Evolutionary conservation across 768 basidiomycete genomes (phyloP), one percentile per base, ranked within the genome.

Genomic region (Amanita subjunquillea): DNA sequence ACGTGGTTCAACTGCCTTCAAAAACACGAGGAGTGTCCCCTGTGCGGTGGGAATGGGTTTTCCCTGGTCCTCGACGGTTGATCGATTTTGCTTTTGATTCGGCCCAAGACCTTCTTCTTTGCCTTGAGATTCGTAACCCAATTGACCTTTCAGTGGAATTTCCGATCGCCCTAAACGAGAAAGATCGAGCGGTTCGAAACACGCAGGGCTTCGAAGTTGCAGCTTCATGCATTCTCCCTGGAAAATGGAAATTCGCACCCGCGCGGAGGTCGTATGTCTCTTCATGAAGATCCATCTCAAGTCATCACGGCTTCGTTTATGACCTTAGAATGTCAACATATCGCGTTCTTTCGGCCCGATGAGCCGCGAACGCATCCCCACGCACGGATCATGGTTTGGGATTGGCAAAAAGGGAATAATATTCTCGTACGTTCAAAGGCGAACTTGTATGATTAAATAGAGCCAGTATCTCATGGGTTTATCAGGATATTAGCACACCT

Each of bases 371-470:
- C 22, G 22, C 12, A 40, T 27, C 48, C 20, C 48, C 17, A 37
- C 17, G 36, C 13, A 6, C 32, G 38, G 23, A 62, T 85, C 38
- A 67, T 79, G 6, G 66, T 83, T 22, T 87, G 82, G 83, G 73
- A 86, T 51, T 86, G 84, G 85, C 77, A 76, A 58, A 79, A 74
- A 3, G 48, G 48, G 8, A 6, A 39, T 36, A 38, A 22, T 13
- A 12, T 37, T 17, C 9, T 39, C 1, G 48, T 50, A 13, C 38
- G 48, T 29, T 44, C 22, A 15, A 20, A 42, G 5, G 41, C 20
- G 27, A 29, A 29, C 4, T 29, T 29, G 27, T 4, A 32, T 32
- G 32, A 32, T 32, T 10, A 32, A 32, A 32, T 32, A 3, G 32
- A 10, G 42, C 42, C 22, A 13, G 12, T 29, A 6, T 22, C 29